phyloP scores from a whole-genome alignment of 2,329 filamentous ascomycete species.

The Botrytis medusae region DNA sequence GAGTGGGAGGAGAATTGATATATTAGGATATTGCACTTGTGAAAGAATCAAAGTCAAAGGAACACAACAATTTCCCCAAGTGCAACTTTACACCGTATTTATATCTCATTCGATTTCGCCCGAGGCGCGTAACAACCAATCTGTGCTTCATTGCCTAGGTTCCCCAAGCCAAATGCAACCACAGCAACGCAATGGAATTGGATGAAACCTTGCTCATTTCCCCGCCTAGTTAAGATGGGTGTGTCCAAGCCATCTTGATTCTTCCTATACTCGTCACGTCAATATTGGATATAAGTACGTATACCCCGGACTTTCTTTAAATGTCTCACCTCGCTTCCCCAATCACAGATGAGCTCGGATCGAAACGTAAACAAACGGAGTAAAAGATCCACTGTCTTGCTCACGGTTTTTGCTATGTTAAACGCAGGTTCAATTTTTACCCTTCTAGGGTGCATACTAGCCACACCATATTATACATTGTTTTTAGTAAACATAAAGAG shows the following conservation, averaged over 20 bases:
- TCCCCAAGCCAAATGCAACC: slow-evolving; percentile 8
- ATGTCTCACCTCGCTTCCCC: slow-evolving; percentile 15
- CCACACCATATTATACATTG: neutral
- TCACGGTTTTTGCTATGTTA: neutral
- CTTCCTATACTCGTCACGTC: slow-evolving; percentile 2
- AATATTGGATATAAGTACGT: neutral
- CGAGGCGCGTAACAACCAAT: neutral
- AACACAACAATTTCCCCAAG: neutral
- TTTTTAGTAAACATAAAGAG: neutral
- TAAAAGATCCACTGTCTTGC: neutral
- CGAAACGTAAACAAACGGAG: slow-evolving; percentile 6
- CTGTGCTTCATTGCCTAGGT: no score
- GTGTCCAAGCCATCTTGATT: neutral
- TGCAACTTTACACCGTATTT: slow-evolving; percentile 5
- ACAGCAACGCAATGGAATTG: slow-evolving; percentile 11
- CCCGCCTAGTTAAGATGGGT: neutral
- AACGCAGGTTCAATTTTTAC: neutral
- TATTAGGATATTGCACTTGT: neutral
- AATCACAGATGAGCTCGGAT: slow-evolving; percentile 6
- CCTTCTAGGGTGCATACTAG: neutral
- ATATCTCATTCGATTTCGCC: slow-evolving; percentile 1
- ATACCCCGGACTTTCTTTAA: slow-evolving; percentile 1
- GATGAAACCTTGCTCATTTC: neutral
- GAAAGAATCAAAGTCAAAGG: neutral
- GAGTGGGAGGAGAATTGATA: neutral